Evolutionary conservation across 345 rosid genomes (phyloP), one percentile per base, ranked within the genome.

Genomic region (Aethionema arabicum): DNA sequence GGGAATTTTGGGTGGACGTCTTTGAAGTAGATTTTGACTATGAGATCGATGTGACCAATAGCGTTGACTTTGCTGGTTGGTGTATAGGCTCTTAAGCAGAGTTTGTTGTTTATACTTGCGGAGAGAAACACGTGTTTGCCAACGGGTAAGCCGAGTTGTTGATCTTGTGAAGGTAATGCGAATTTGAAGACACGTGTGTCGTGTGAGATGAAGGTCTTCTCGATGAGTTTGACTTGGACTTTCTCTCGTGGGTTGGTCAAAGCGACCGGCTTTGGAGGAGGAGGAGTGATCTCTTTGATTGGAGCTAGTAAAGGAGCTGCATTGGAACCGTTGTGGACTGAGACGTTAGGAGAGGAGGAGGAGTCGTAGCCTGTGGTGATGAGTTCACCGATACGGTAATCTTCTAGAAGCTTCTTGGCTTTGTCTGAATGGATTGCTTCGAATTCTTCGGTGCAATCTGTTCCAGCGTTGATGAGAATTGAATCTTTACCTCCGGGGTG

Each of bases 371-470:
- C 78, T 0, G 82, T 72, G 0, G 85, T 74, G 50, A 84, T 82
- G 45, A 87, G 59, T 67, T 87, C 96, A 0, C 97, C 96, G 3
- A 93, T 87, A 3, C 91, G 82, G 47, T 85, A 83, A 21, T 81
- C 91, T 61, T 87, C 95, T 0, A 93, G 77, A 74, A 90, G 70
- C 59, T 83, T 80, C 81, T 87, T 87, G 45, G 96, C 99, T 69
- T 87, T 90, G 41, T 83, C 92, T 0, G 99, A 93, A 65, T 93
- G 99, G 54, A 93, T 90, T 0, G 97, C 99, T 3, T 87, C 96
- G 12, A 93, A 93, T 66, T 93, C 99, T 70, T 93, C 99, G 2
- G 96, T 85, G 73, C 97, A 87, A 61, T 93, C 97, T 0, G 90
- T 84, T 1, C 99, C 99, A 0, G 95, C 90, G 35, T 90, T 90